Conservation (phyloP, 495 filamentous ascomycete species). For the Trichoderma erinaceum region DNA sequence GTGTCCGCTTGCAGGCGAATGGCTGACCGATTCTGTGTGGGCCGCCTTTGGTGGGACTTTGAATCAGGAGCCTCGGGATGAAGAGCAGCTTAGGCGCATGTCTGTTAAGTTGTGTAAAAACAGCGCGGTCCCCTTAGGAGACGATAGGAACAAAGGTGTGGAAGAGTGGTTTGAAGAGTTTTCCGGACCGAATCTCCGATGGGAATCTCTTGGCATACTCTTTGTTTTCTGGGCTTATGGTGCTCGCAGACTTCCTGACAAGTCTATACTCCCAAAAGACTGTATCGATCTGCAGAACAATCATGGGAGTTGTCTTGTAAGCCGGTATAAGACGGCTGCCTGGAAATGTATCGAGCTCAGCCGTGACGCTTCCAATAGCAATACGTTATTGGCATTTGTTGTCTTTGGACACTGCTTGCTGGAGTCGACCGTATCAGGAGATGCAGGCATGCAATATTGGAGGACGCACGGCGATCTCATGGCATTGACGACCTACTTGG, state of each 20-base stretch:
- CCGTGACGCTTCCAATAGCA: constrained; percentile 41
- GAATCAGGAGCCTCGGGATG: not conserved
- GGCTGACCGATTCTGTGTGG: constrained; percentile 21
- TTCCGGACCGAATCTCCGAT: constrained; percentile 48
- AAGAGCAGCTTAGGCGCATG: constrained; percentile 23
- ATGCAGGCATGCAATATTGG: constrained; percentile 49
- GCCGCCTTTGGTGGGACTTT: constrained; percentile 18
- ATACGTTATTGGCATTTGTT: constrained; percentile 43
- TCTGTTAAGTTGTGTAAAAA: constrained; percentile 25
- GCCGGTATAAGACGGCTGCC: constrained; percentile 32
- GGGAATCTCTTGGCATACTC: constrained; percentile 53
- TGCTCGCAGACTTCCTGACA: constrained; percentile 20
- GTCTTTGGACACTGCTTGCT: constrained; percentile 42
- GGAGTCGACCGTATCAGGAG: constrained; percentile 43
- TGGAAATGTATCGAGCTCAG: constrained; percentile 42
- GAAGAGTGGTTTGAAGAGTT: constrained; percentile 33
- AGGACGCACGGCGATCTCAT: constrained; percentile 47
- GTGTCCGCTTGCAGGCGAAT: constrained; percentile 19
- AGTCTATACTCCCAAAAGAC: constrained; percentile 14
- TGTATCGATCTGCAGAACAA: constrained; percentile 16
- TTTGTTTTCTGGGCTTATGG: constrained; percentile 42
- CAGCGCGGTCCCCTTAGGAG: constrained; percentile 21
- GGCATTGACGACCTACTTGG: constrained; percentile 48
- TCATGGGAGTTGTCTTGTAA: constrained; percentile 19
- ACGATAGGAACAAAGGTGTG: constrained; percentile 31